Base-by-base conservation (phyloP, 106 monocot genomes). In the Dioscorea zingiberensis region DNA sequence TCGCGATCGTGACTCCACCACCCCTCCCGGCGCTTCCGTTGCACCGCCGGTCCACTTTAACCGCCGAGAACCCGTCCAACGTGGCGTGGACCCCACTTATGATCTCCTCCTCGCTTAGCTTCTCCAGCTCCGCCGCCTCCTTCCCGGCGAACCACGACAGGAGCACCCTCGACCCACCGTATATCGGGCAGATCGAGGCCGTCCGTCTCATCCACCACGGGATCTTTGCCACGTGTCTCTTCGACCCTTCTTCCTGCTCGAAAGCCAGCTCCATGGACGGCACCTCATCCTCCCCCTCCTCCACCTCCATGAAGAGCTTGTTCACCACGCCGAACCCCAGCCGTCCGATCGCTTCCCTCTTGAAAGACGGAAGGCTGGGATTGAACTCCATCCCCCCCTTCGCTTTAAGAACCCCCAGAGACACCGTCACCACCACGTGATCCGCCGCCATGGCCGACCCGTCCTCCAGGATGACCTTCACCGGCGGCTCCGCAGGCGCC, bases 341-440 rank as follows among this genome's bases (percentile, higher is more conserved):
- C 55, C 87, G 67, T n/a, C 60, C 59, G 61, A 92, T 84, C 51
- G 87, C 84, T 1, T 64, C 84, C 16, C 58, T 60, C 71, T 92
- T 92, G 65, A 71, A 72, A 21, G n/a, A 53, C 25, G 91, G 91
- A 16, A 92, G 72, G 2, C 29, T 30, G 6, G 91, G 91, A 6
- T 71, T 69, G 82, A 92, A 92, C 25, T 13, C 21, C 19, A 85
- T 21, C 13, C 24, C 57, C 49, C 67, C 59, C 27, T n/a, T 67
- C 14, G 84, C 76, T 74, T 93, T 93, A 21, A 93, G 73, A 0
- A 93, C 84, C 2, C 92, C 92, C 5, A 93, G 77, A 13, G 92
- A 93, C 24, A 93, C 92, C n/a, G 87, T 93, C 7, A 93, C 58
- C 30, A 93, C 80, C 28, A 75, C 85, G 80, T 93, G 92, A 61